phyloP scores from a whole-genome alignment of 169 alveolate species.

The Perkinsus chesapeaki region DNA sequence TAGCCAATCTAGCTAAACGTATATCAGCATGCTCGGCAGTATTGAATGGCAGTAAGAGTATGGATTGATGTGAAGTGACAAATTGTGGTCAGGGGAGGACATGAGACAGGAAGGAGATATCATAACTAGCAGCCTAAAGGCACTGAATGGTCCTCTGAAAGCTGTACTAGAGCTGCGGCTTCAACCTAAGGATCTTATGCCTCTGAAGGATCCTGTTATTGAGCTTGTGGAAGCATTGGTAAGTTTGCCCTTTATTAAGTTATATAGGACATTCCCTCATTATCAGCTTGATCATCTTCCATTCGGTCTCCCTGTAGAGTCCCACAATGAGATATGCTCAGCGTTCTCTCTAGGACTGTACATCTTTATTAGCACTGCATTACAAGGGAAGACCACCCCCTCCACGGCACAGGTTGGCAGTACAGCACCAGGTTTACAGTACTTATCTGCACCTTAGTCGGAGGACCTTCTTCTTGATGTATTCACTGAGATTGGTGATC shows the following conservation, averaged over 20 bases:
- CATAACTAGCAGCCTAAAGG: neutral
- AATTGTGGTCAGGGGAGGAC: neutral
- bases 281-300: neutral
- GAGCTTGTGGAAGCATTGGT: neutral
- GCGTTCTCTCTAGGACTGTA: neutral
- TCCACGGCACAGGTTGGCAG: neutral
- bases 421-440: neutral
- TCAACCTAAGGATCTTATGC: neutral
- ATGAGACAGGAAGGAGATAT: neutral
- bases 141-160: neutral
- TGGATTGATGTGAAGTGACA: neutral
- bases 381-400: neutral
- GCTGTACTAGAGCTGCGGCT: neutral
- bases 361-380: neutral
- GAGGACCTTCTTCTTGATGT: neutral
- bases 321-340: neutral
- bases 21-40: neutral
- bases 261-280: neutral
- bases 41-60: neutral
- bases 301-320: neutral
- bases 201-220: neutral
- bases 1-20: neutral
- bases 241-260: neutral
- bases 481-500: neutral
- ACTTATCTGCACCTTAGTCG: neutral